Percentiles rank a stretch among this genome's conserved stretches.
Evolutionary conservation across 129 eudicot genomes (phyloP).

Genomic region (Silybum marianum): DNA sequence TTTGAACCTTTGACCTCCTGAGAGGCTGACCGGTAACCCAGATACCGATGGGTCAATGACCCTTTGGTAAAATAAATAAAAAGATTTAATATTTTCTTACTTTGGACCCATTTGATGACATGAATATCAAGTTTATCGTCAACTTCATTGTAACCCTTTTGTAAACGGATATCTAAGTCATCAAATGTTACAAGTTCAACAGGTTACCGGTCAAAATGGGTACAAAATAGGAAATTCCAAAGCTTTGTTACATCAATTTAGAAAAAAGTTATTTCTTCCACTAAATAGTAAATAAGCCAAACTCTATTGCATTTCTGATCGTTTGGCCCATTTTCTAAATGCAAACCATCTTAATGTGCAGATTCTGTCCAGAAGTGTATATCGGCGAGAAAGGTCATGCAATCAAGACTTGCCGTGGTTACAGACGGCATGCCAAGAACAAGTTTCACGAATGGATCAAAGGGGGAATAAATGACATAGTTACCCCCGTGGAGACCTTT

Average conservation of each 20-base stretch:
- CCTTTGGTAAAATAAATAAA: background rate
- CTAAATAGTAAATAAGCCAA: background rate
- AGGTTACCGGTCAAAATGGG: background rate
- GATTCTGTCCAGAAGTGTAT: slow-evolving; percentile 84
- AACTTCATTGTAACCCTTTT: background rate
- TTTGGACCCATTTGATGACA: background rate
- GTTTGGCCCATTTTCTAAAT: background rate
- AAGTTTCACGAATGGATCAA: slow-evolving; percentile 69
- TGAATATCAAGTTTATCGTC: background rate
- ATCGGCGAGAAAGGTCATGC: slow-evolving; percentile 78
- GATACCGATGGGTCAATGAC: background rate
- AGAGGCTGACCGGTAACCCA: background rate
- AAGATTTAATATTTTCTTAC: background rate
- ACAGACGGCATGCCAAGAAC: slow-evolving; percentile 56
- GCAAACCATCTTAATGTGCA: slow-evolving; percentile 28
- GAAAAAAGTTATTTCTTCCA: background rate
- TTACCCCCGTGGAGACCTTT: slow-evolving; percentile 82
- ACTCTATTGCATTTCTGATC: background rate
- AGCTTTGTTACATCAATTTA: background rate
- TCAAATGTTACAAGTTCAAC: background rate
- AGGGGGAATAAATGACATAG: slow-evolving; percentile 60
- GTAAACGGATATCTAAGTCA: background rate
- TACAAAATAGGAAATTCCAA: background rate
- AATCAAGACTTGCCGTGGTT: slow-evolving; percentile 77
- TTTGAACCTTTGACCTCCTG: background rate